These are phyloP conservation scores for Magnusiomyces paraingens DNA, from an alignment of 1,139 yeast genomes.

Conservation along the genomic window DNA sequence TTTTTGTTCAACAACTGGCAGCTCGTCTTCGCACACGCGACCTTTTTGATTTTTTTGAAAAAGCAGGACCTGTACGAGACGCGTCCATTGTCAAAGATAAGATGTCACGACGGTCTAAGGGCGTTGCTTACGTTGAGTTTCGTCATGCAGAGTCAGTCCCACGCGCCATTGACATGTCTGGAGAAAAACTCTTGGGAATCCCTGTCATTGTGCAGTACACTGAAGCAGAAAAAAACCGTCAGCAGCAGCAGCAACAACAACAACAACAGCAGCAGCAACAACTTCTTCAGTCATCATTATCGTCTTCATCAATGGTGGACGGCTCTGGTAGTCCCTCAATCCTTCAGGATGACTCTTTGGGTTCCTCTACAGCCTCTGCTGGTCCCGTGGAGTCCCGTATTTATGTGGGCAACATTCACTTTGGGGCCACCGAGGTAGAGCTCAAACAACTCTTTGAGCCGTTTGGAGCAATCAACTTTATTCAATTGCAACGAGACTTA, in stretches of 20 bases:
- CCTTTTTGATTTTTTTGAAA: constrained; percentile 33
- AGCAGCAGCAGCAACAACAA: constrained; percentile 21
- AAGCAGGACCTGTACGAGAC: constrained; percentile 33
- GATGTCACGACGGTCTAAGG: constrained; percentile 34
- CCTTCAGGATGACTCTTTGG: too few species aligned
- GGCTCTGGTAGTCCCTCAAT: constrained; percentile 4
- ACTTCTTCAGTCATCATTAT: neutral
- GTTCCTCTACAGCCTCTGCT: constrained; percentile 3
- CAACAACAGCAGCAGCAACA: constrained; percentile 15
- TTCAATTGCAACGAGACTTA: constrained; percentile 29
- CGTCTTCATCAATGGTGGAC: neutral
- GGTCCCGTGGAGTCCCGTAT: constrained; percentile 25
- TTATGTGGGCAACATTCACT: constrained; percentile 33
- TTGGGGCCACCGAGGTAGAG: constrained; percentile 31
- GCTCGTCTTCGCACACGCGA: constrained; percentile 32
- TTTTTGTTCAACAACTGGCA: constrained; percentile 37
- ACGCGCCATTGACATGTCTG: constrained; percentile 33
- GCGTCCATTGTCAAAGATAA: constrained; percentile 37
- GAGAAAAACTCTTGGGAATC: constrained; percentile 33
- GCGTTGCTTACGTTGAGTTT: constrained; percentile 38
- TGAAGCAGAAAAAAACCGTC: constrained; percentile 35
- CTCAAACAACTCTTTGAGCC: constrained; percentile 31
- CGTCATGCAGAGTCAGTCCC: constrained; percentile 29
- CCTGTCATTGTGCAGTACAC: constrained; percentile 35
- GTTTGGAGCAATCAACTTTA: constrained; percentile 32